Evolutionary conservation across 2,329 filamentous ascomycete species (phyloP).

Genomic region (Didymella segeticola): DNA sequence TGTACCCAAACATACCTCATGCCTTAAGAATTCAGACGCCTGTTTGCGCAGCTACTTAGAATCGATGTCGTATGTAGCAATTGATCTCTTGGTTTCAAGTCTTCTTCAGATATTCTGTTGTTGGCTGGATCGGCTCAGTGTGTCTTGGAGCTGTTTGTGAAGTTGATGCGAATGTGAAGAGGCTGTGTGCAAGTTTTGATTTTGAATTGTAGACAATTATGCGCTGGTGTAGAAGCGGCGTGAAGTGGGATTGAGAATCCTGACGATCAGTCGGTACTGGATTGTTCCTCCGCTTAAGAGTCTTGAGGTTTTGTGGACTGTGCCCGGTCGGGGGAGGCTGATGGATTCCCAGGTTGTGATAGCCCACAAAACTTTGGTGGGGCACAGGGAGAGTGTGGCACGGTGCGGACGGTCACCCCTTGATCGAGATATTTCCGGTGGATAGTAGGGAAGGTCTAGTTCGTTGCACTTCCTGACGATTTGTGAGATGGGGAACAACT

Average conservation of each 20-base stretch:
- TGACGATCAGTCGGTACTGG: slow-evolving; percentile 14
- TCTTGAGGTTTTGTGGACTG: slow-evolving; percentile 14
- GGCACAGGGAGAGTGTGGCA: slow-evolving; percentile 40
- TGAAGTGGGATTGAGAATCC: slow-evolving; percentile 21
- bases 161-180: not conserved
- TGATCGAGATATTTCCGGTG: slow-evolving; percentile 39
- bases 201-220: not conserved
- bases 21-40: slow-evolving; percentile 41
- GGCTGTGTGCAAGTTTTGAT: not conserved
- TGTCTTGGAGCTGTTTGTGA: not conserved
- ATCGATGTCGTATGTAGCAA: not conserved
- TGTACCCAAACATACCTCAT: slow-evolving; percentile 46
- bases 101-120: slow-evolving; percentile 24
- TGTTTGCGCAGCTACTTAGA: slow-evolving; percentile 30
- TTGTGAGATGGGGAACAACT: slow-evolving; percentile 45
- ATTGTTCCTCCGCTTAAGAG: slow-evolving; percentile 13
- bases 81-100: not conserved
- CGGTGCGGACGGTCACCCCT: slow-evolving; percentile 39
- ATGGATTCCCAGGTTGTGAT: slow-evolving; percentile 33
- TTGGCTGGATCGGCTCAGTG: not conserved
- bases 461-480: slow-evolving; percentile 42
- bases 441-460: slow-evolving; percentile 38
- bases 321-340: slow-evolving; percentile 24
- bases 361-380: slow-evolving; percentile 40
- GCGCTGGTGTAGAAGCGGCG: not conserved